Evolutionary conservation across 106 monocot genomes (phyloP).

Genomic region (Dendrobium huoshanense): DNA sequence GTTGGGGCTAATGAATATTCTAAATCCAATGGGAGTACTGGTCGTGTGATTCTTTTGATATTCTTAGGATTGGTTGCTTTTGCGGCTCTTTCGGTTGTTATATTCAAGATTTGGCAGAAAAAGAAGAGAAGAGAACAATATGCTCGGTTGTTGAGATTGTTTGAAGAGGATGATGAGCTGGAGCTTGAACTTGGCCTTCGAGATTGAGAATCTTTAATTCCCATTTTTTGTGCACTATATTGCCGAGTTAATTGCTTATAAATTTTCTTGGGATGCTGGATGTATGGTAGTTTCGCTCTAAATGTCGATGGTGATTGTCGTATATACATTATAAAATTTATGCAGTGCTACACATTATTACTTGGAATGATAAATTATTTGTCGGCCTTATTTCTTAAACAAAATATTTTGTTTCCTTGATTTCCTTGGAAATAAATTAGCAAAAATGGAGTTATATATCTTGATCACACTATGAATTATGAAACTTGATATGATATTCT

Average conservation of each 20-base stretch:
- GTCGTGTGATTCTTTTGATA: conserved; percentile 22
- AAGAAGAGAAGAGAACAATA: conserved; percentile 49
- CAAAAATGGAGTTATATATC: neutral
- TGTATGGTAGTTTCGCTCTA: neutral
- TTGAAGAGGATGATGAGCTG: conserved; percentile 56
- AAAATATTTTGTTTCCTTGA: neutral
- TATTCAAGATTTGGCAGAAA: conserved; percentile 41
- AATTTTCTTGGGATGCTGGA: neutral
- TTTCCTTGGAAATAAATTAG: neutral
- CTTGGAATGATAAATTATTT: neutral
- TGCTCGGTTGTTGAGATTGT: conserved; percentile 40
- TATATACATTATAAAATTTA: neutral
- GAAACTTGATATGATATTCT: neutral
- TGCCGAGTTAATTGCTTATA: neutral
- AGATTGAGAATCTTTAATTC: conserved; percentile 20
- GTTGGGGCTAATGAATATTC: conserved; percentile 24
- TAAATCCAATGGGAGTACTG: conserved; percentile 20
- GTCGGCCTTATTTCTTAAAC: neutral
- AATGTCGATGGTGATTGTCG: neutral
- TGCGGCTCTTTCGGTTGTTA: conserved; percentile 16
- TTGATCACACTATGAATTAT: neutral
- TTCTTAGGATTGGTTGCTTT: conserved; percentile 17
- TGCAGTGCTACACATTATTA: neutral
- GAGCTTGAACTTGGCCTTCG: conserved; percentile 49
- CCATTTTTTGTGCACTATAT: neutral